Conservation (phyloP, 2,329 filamentous ascomycete species). For the Aspergillus felis region DNA sequence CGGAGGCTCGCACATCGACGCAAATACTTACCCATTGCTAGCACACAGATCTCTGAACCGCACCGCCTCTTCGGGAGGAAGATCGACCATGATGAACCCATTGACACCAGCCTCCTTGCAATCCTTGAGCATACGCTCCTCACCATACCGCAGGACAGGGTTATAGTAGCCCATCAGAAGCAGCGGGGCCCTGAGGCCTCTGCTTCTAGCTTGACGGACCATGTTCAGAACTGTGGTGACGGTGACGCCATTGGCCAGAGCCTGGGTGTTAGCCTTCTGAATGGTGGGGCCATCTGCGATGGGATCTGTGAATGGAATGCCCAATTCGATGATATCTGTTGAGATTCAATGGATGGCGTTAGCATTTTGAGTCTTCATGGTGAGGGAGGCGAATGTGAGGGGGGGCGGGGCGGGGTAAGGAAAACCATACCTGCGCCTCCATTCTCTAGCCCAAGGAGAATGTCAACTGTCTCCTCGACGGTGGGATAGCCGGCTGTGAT, state of each 20-base stretch:
- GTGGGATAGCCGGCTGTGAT: conserved; percentile 91
- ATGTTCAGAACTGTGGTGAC: conserved; percentile 75
- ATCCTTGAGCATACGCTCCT: conserved; percentile 81
- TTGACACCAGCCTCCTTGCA: conserved; percentile 82
- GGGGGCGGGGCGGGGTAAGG: not conserved
- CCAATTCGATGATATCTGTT: conserved; percentile 88
- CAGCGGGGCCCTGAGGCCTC: conserved; percentile 75
- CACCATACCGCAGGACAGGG: conserved; percentile 87
- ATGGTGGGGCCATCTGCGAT: conserved; percentile 98
- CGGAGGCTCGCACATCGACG: not conserved
- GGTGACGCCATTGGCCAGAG: conserved; percentile 83
- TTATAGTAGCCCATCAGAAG: conserved; percentile 99
- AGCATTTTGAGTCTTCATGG: not conserved
- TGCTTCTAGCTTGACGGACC: conserved; percentile 72
- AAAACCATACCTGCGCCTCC: conserved; percentile 72
- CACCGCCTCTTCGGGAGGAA: conserved; percentile 94
- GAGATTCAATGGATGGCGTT: not conserved
- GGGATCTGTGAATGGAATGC: conserved; percentile 94
- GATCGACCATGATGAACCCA: conserved; percentile 93
- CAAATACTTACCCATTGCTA: conserved; percentile 26
- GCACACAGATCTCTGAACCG: conserved; percentile 52
- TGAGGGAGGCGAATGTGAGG: not conserved
- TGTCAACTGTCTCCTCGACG: conserved; percentile 73
- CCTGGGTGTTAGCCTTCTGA: conserved; percentile 88
- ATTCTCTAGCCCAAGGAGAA: conserved; percentile 84